phyloP scores from a whole-genome alignment of 2,329 filamentous ascomycete species.

The Plenodomus biglobosus region DNA sequence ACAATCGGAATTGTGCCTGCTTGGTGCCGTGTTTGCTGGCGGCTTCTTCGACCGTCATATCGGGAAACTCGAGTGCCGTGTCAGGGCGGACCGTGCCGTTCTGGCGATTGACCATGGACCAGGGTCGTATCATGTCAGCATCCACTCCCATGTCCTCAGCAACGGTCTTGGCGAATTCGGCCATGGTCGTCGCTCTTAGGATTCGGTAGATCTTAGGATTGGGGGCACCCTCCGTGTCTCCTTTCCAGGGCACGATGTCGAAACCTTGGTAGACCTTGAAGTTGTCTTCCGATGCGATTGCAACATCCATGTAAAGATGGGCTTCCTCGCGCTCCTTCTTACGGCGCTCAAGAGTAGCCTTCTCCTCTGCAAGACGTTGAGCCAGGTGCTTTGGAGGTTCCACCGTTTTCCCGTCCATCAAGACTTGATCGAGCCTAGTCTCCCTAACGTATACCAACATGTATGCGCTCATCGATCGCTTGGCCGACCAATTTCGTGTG shows the following conservation, averaged over 20 bases:
- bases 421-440: constrained; percentile 76
- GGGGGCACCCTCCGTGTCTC: constrained; percentile 61
- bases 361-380: constrained; percentile 78
- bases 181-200: constrained; percentile 72
- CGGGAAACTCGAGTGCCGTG: constrained; percentile 75
- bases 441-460: constrained; percentile 98
- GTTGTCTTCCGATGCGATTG: constrained; percentile 77
- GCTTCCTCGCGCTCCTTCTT: constrained; percentile 91
- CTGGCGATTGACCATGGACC: constrained; percentile 98
- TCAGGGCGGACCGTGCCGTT: constrained; percentile 96
- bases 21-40: constrained; percentile 68
- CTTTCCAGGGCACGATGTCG: constrained; percentile 66
- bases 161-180: constrained; percentile 71
- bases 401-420: constrained; percentile 72
- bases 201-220: constrained; percentile 73
- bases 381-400: constrained; percentile 83
- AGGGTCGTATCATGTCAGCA: constrained; percentile 73
- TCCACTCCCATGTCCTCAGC: constrained; percentile 70
- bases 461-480: constrained; percentile 83
- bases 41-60: constrained; percentile 68
- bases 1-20: constrained; percentile 71
- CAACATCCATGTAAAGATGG: constrained; percentile 85
- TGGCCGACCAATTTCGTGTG: constrained; percentile 64
- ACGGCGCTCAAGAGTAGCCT: constrained; percentile 70
- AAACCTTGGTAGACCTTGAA: constrained; percentile 82